These are phyloP conservation scores for Rubia tinctorum DNA, from an alignment of 305 asterid species.

Conservation along the genomic window DNA sequence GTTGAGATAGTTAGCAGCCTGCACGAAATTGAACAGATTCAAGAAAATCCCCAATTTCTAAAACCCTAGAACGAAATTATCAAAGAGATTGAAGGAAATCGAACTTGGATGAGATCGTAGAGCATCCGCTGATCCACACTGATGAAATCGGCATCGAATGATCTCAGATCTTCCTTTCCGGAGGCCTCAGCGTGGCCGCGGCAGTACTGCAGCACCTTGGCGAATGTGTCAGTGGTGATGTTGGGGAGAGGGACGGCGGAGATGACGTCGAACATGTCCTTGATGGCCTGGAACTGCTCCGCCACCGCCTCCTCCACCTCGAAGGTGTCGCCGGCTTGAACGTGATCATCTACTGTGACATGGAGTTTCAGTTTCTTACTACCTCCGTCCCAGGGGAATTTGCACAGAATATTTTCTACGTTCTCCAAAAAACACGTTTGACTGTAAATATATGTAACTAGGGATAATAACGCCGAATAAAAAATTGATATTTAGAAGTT, in stretches of 20 bases:
- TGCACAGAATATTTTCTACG: too few relatives aligned
- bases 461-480: too few relatives aligned
- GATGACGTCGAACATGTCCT: conserved; percentile 54
- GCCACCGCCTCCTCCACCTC: conserved; percentile 58
- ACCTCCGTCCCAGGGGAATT: too few relatives aligned
- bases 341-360: conserved; percentile 40
- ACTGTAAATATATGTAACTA: too few relatives aligned
- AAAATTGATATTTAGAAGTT: too few relatives aligned
- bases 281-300: conserved; percentile 46
- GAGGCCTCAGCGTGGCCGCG: conserved; percentile 45
- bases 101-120: conserved; percentile 50
- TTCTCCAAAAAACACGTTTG: too few relatives aligned
- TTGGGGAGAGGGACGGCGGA: conserved; percentile 57
- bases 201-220: conserved; percentile 64
- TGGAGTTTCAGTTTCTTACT: neutral
- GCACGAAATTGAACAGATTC: neutral
- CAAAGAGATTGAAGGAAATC: neutral
- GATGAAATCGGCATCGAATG: conserved; percentile 50
- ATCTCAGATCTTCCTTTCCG: conserved; percentile 30
- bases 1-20: conserved; percentile 67
- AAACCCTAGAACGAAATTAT: neutral
- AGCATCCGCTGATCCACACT: conserved; percentile 52
- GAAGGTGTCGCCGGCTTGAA: conserved; percentile 45
- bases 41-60: neutral
- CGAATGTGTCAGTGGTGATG: conserved; percentile 44